phyloP scores from a whole-genome alignment of 805 yeast species.

The Grigorovia transvaalensis region DNA sequence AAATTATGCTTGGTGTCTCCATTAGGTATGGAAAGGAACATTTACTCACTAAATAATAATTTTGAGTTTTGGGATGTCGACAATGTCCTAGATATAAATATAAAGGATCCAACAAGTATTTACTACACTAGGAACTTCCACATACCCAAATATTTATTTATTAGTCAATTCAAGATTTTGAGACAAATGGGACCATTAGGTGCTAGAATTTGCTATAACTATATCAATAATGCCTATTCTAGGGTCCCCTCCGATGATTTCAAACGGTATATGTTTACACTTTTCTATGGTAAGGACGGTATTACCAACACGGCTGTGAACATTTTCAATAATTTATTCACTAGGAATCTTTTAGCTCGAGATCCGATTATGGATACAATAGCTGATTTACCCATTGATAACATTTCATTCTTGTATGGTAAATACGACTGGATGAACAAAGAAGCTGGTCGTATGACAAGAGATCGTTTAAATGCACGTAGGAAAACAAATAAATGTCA shows the following conservation, averaged over 20 bases:
- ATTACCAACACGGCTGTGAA: slow-evolving; percentile 9
- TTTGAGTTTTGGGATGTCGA: slow-evolving; percentile 9
- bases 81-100: slow-evolving; percentile 20
- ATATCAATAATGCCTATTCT: slow-evolving; percentile 23
- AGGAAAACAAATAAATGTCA: slow-evolving; percentile 3
- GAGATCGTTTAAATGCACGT: slow-evolving; percentile 10
- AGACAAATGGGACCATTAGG: slow-evolving; percentile 36
- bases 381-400: slow-evolving; percentile 23
- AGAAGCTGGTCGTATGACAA: slow-evolving; percentile 34
- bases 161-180: slow-evolving; percentile 36
- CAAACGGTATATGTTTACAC: slow-evolving; percentile 17
- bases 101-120: slow-evolving; percentile 35
- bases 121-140: slow-evolving; percentile 19
- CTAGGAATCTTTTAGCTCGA: slow-evolving; percentile 37
- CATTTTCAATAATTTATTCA: slow-evolving; percentile 21
- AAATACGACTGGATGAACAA: slow-evolving; percentile 65
- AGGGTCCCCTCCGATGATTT: slow-evolving; percentile 19
- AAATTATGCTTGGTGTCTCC: slow-evolving; percentile 59
- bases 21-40: slow-evolving; percentile 64
- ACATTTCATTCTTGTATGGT: slow-evolving; percentile 44
- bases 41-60: slow-evolving; percentile 40
- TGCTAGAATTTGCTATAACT: slow-evolving; percentile 29
- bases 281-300: slow-evolving; percentile 11
- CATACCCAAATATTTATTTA: slow-evolving; percentile 25
- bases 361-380: slow-evolving; percentile 57